Conservation (phyloP, 2,329 filamentous ascomycete genomes). For the Gaeumannomyces tritici region DNA sequence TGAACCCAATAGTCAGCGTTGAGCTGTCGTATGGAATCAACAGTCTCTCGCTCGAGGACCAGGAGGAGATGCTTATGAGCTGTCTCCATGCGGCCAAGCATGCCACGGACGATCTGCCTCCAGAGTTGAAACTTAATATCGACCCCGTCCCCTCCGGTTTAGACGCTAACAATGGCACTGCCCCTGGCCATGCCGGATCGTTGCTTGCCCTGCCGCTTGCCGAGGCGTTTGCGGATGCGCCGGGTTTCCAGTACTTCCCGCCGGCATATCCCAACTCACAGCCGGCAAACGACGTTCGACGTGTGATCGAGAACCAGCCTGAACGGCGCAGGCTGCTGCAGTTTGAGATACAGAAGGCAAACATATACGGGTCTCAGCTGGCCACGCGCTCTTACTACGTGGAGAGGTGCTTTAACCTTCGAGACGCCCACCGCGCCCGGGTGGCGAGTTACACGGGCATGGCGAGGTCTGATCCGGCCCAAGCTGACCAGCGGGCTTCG, state of each 20-base stretch:
- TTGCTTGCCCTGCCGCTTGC: slow-evolving; percentile 1
- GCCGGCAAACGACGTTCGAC: slow-evolving; percentile 39
- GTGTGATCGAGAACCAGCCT: slow-evolving; percentile 37
- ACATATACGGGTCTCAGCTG: slow-evolving; percentile 75
- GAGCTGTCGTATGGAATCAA: slow-evolving; percentile 76
- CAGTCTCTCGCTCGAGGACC: slow-evolving; percentile 67
- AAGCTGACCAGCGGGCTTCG: not conserved
- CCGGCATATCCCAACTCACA: slow-evolving; percentile 35
- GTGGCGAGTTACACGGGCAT: not conserved
- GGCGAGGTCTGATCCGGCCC: not conserved
- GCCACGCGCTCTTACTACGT: slow-evolving; percentile 77
- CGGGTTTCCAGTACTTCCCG: slow-evolving; percentile 41
- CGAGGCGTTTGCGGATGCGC: slow-evolving; percentile 31
- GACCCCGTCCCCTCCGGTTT: slow-evolving; percentile 24
- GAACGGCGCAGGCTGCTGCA: slow-evolving; percentile 50
- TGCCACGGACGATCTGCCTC: slow-evolving; percentile 57
- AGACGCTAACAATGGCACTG: not conserved
- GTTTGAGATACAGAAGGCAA: slow-evolving; percentile 86
- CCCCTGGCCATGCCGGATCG: not conserved
- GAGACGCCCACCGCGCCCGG: slow-evolving; percentile 34
- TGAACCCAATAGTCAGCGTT: slow-evolving; percentile 68
- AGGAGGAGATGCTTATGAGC: slow-evolving; percentile 62
- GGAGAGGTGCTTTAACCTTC: slow-evolving; percentile 73
- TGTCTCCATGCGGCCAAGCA: slow-evolving; percentile 62
- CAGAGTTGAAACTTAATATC: slow-evolving; percentile 40